Evolutionary conservation across 257 asterid genomes (phyloP), one percentile per base, ranked within the genome.

Genomic region (Nicotiana noctiflora): DNA sequence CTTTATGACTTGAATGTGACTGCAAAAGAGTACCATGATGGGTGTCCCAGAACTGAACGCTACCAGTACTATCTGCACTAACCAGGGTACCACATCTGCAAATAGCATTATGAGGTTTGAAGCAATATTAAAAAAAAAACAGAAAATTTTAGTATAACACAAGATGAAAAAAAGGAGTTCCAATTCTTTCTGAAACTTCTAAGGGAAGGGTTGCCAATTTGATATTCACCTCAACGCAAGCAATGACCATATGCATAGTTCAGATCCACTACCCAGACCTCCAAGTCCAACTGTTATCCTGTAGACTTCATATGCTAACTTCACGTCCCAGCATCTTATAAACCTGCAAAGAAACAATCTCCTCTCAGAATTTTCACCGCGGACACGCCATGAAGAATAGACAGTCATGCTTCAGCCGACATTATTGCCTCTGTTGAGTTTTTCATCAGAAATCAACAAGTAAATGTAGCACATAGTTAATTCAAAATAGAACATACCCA

Each of bases 1-100:
- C 99, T 84, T 90, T 92, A 88, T 96, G 99, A 83, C 79, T 86
- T 62, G 98, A 88, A 90, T 92, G 97, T 57, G 93, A 90, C 84
- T 94, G 98, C 81, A 91, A 46, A 68, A 93, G 98, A 52, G 98
- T 94, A 84, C 99, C 99, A 81, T 90, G 89, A 65, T 85, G 90
- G 84, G 93, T 82, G 83, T 96, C 95, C 99, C 99, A 96, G 86
- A 94, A 96, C 84, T 91, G 95, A 87, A 94, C 93, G 81, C 89
- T 83, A 37, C 99, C 98, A 83, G 91, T 89, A 84, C 98, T 93
- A 88, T 96, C 99, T 64, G 91, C 98, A 84, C 92, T 87, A 76
- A 86, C 92, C 84, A 92, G 84, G 78, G 88, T 89, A 40, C 93
- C 94, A 88, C 90, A 83, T 82, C 91, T 89, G 84, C 83, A 25